Evolutionary conservation across 75 land plant species (phyloP).

Genomic region (Pinus albicaulis): DNA sequence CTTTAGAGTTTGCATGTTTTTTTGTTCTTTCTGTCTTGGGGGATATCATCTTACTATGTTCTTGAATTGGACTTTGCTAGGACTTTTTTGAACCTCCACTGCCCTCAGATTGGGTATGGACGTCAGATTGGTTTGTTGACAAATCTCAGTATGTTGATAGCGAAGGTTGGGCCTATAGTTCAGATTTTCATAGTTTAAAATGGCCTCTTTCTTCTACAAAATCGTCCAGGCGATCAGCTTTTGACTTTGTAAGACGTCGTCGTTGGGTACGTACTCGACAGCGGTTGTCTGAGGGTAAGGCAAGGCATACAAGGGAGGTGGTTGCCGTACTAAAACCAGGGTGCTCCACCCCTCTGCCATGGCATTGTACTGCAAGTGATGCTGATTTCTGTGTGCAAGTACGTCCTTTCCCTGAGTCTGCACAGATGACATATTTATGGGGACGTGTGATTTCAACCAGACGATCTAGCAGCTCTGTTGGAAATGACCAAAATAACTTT

Average conservation of each 20-base stretch:
- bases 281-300: conserved; percentile 26
- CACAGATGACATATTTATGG: conserved; percentile 60
- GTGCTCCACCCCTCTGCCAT: conserved; percentile 60
- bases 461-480: conserved; percentile 19
- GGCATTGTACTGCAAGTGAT: conserved; percentile 37
- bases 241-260: conserved; percentile 71
- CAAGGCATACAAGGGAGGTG: conserved; percentile 26
- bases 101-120: conserved; percentile 79
- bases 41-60: neutral
- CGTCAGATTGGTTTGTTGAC: conserved; percentile 67
- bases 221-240: conserved; percentile 47
- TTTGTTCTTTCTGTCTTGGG: neutral
- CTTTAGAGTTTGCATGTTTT: neutral
- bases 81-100: conserved; percentile 69
- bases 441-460: conserved; percentile 44
- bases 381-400: conserved; percentile 75
- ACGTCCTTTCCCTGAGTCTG: conserved; percentile 57
- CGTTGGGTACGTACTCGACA: conserved; percentile 74
- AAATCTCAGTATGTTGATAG: conserved; percentile 56
- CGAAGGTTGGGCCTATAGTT: conserved; percentile 91
- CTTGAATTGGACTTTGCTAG: conserved; percentile 63
- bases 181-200: conserved; percentile 64
- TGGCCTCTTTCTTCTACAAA: conserved; percentile 57
- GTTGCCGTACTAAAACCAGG: conserved; percentile 54
- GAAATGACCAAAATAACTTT: conserved; percentile 24